Evolutionary conservation across 2,329 filamentous ascomycete species (phyloP).

Genomic region (Pleochaeta shiraiana): DNA sequence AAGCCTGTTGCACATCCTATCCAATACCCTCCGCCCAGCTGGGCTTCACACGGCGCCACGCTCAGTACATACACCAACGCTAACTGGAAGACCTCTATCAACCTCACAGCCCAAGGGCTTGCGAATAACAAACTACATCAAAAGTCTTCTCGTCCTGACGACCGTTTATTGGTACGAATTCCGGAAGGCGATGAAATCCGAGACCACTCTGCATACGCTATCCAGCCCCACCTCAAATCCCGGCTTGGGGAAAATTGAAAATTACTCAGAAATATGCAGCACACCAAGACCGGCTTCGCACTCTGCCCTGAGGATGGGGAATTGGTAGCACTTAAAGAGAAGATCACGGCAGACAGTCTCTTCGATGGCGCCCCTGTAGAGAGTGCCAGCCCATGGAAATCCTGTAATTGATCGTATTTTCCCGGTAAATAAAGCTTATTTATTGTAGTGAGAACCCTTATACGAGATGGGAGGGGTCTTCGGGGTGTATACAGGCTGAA

Average conservation of each 20-base stretch:
- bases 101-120: too few relatives aligned
- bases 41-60: too few relatives aligned
- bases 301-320: background rate
- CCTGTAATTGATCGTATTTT: too few relatives aligned
- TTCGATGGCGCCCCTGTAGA: background rate
- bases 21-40: background rate
- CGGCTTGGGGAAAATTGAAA: background rate
- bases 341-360: background rate
- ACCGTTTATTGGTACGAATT: background rate
- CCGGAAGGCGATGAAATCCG: background rate
- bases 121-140: background rate
- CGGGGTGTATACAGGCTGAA: too few relatives aligned
- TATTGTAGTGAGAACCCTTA: too few relatives aligned
- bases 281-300: constrained; percentile 1
- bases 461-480: too few relatives aligned
- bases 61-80: too few relatives aligned
- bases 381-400: background rate
- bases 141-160: background rate
- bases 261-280: background rate
- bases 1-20: background rate
- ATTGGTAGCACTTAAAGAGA: background rate
- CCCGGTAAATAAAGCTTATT: too few relatives aligned
- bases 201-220: background rate
- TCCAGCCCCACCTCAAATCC: constrained; percentile 2
- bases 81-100: too few relatives aligned